phyloP scores from a whole-genome alignment of 306 rosid species.

The Lathyrus aphaca region DNA sequence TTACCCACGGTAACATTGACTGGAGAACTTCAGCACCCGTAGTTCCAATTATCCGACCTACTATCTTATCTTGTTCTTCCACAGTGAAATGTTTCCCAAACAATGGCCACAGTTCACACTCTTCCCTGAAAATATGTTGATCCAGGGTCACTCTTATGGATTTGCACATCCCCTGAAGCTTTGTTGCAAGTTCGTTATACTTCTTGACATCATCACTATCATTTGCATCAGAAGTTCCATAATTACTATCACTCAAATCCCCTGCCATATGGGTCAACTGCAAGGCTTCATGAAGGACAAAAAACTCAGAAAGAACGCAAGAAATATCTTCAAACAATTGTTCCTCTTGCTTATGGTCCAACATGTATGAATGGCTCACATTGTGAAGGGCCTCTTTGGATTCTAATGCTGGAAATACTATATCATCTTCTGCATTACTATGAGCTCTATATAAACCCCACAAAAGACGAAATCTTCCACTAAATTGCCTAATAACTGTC shows the following conservation, averaged over 20 bases:
- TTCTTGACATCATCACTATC: conserved; percentile 53
- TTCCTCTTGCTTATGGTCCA: conserved; percentile 98
- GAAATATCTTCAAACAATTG: conserved; percentile 87
- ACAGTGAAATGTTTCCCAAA: conserved; percentile 91
- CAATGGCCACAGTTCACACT: conserved; percentile 95
- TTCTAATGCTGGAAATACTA: conserved; percentile 96
- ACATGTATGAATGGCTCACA: conserved; percentile 92
- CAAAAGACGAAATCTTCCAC: conserved; percentile 92
- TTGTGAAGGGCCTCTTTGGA: conserved; percentile 97
- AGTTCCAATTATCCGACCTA: conserved; percentile 95
- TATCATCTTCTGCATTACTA: conserved; percentile 98
- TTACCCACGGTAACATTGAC: conserved; percentile 98
- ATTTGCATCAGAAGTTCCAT: conserved; percentile 44
- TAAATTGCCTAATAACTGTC: conserved; percentile 70
- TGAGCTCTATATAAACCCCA: conserved; percentile 99
- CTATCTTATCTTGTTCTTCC: conserved; percentile 97
- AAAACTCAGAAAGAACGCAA: conserved; percentile 79
- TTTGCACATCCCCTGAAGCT: conserved; percentile 99
- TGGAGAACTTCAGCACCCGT: conserved; percentile 99
- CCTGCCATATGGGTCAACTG: conserved; percentile 46
- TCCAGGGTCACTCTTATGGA: conserved; percentile 86
- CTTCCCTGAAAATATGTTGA: conserved; percentile 97
- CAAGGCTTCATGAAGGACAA: conserved; percentile 72
- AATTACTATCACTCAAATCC: conserved; percentile 45
- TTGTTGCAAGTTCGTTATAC: conserved; percentile 79